These are phyloP conservation scores for Penicillium sclerotigenum DNA, from an alignment of 2,329 filamentous ascomycete species.

Conservation along the genomic window DNA sequence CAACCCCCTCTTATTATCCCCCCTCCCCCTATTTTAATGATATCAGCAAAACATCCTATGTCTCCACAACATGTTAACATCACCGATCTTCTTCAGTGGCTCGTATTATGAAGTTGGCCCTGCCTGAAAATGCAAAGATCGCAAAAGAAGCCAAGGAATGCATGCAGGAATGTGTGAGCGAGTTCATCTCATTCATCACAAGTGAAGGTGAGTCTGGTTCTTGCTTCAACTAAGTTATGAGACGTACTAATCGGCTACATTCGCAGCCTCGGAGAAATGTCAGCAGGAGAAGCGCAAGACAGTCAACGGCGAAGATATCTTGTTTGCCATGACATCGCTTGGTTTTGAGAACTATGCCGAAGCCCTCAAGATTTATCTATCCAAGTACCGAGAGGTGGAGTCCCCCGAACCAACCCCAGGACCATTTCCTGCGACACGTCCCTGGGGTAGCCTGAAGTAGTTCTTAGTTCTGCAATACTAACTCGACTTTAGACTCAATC, in stretches of 20 bases:
- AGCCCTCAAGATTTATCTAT: conserved; percentile 94
- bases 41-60: not conserved
- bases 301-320: conserved; percentile 96
- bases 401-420: not conserved
- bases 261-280: conserved; percentile 91
- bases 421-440: too few relatives aligned
- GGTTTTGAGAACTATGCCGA: conserved; percentile 99
- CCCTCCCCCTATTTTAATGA: not conserved
- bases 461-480: conserved; percentile 31
- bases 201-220: conserved; percentile 74
- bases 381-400: conserved; percentile 95
- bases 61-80: conserved; percentile 20
- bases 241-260: conserved; percentile 1
- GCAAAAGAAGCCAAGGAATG: conserved; percentile 99
- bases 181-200: conserved; percentile 99
- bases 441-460: not conserved
- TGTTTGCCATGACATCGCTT: conserved; percentile 98
- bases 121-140: conserved; percentile 98
- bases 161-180: conserved; percentile 99
- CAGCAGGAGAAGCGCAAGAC: conserved; percentile 99
- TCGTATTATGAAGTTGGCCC: conserved; percentile 96
- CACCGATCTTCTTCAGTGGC: conserved; percentile 78
- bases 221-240: not conserved
- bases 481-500: conserved; percentile 68
- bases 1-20: not conserved